Percentiles rank a stretch among this genome's conserved stretches.
phyloP scores from a whole-genome alignment of 2,329 filamentous ascomycete species.

The Clarireedia hainanense region DNA sequence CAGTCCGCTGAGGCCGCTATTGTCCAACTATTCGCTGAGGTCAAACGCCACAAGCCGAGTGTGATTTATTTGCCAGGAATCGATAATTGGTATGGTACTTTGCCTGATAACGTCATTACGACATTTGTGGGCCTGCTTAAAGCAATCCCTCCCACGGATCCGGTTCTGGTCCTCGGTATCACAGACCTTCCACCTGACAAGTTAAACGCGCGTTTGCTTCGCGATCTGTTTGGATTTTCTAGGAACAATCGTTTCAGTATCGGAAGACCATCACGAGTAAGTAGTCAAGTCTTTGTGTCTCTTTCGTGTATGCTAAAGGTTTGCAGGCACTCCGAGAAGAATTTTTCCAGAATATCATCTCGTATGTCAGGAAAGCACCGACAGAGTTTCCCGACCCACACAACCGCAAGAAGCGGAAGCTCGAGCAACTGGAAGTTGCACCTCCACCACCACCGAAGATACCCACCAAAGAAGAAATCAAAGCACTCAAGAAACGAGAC shows the following conservation, averaged over 20 bases:
- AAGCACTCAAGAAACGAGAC: constrained; percentile 73
- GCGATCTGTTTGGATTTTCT: constrained; percentile 80
- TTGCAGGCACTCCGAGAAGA: constrained; percentile 56
- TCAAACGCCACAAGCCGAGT: constrained; percentile 88
- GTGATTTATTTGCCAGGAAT: constrained; percentile 92
- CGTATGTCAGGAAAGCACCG: constrained; percentile 72
- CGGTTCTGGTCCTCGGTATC: constrained; percentile 80
- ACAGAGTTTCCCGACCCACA: constrained; percentile 79
- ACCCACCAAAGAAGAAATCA: constrained; percentile 70
- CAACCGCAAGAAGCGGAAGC: constrained; percentile 76
- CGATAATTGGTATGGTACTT: constrained; percentile 68
- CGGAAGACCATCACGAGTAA: constrained; percentile 54
- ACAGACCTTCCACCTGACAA: constrained; percentile 61
- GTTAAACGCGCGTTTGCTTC: constrained; percentile 55
- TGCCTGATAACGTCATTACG: constrained; percentile 58
- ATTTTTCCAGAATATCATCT: constrained; percentile 69
- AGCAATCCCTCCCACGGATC: constrained; percentile 81
- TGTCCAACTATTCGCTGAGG: constrained; percentile 84
- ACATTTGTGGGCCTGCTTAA: constrained; percentile 78
- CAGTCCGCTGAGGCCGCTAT: constrained; percentile 64
- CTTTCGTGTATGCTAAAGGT: constrained; percentile 23
- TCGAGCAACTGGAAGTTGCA: constrained; percentile 65
- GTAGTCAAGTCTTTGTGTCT: constrained; percentile 17
- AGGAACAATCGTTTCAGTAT: constrained; percentile 69
- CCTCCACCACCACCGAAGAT: constrained; percentile 61